Evolutionary conservation across 2,329 filamentous ascomycete species (phyloP).

Genomic region (Cladobotryum mycophilum): DNA sequence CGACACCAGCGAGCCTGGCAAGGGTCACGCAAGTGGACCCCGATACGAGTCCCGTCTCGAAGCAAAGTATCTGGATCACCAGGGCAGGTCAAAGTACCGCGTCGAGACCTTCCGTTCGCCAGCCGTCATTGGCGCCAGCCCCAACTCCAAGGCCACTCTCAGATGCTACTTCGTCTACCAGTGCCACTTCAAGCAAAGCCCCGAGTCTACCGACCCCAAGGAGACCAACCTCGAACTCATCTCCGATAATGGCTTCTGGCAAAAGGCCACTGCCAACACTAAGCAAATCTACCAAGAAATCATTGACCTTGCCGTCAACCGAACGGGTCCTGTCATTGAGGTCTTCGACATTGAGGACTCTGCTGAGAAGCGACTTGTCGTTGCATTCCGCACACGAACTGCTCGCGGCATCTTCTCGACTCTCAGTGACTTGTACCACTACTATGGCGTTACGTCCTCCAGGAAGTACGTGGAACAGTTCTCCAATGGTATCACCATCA

Average conservation of each 20-base stretch:
- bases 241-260: constrained; percentile 87
- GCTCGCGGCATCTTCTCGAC: constrained; percentile 92
- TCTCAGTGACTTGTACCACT: constrained; percentile 93
- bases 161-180: constrained; percentile 99
- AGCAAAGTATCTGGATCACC: constrained; percentile 86
- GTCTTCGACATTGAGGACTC: constrained; percentile 92
- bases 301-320: constrained; percentile 73
- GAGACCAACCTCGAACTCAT: constrained; percentile 90
- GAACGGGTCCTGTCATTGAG: constrained; percentile 93
- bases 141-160: constrained; percentile 70
- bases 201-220: constrained; percentile 62
- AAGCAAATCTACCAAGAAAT: constrained; percentile 94
- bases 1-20: constrained; percentile 87
- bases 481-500: constrained; percentile 95
- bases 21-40: constrained; percentile 70
- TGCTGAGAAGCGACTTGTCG: constrained; percentile 86
- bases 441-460: constrained; percentile 93
- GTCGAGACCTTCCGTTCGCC: constrained; percentile 96
- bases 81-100: constrained; percentile 69
- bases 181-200: constrained; percentile 75
- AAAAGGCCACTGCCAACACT: constrained; percentile 93
- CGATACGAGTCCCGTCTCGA: constrained; percentile 91
- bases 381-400: constrained; percentile 90
- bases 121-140: constrained; percentile 62
- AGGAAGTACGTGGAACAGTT: constrained; percentile 99